A percentile compares a stretch with the other conserved stretches of the same genome.
Conservation (phyloP, 2,329 filamentous ascomycete species). For the Fusarium chuoi region DNA sequence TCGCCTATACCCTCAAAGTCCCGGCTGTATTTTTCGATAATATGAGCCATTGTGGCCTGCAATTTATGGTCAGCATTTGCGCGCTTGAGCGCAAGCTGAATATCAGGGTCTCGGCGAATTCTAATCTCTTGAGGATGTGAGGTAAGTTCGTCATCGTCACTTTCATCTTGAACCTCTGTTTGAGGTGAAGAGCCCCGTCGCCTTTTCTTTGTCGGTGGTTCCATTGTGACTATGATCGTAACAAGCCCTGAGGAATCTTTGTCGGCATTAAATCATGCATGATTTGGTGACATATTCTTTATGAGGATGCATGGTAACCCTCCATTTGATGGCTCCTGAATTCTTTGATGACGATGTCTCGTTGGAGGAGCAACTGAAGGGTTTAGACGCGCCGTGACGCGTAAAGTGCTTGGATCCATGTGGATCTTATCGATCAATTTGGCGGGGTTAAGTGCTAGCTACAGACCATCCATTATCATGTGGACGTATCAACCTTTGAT, state of each 20-base stretch:
- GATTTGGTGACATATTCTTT: background rate
- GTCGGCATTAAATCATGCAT: background rate
- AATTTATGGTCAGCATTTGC: constrained; percentile 75
- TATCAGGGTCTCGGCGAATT: constrained; percentile 42
- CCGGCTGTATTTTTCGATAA: constrained; percentile 87
- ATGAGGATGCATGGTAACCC: background rate
- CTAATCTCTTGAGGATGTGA: constrained; percentile 60
- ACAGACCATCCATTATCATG: background rate
- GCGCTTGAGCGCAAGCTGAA: constrained; percentile 69
- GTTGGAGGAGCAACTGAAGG: constrained; percentile 45
- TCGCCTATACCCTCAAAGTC: constrained; percentile 88
- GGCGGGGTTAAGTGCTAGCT: constrained; percentile 16
- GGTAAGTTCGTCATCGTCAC: constrained; percentile 60
- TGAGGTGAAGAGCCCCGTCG: constrained; percentile 60
- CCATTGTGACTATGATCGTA: constrained; percentile 56
- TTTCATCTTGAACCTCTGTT: constrained; percentile 40
- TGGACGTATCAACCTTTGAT: background rate
- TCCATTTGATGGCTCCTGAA: background rate
- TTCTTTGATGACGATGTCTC: constrained; percentile 19
- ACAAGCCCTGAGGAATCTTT: background rate
- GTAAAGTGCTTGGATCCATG: constrained; percentile 32
- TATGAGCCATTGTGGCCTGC: constrained; percentile 85
- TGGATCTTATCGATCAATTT: background rate
- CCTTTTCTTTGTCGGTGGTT: constrained; percentile 68
- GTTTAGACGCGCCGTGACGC: constrained; percentile 24